These are phyloP conservation scores for Fusarium lateritium DNA, from an alignment of 2,329 filamentous ascomycete genomes.

Conservation along the genomic window DNA sequence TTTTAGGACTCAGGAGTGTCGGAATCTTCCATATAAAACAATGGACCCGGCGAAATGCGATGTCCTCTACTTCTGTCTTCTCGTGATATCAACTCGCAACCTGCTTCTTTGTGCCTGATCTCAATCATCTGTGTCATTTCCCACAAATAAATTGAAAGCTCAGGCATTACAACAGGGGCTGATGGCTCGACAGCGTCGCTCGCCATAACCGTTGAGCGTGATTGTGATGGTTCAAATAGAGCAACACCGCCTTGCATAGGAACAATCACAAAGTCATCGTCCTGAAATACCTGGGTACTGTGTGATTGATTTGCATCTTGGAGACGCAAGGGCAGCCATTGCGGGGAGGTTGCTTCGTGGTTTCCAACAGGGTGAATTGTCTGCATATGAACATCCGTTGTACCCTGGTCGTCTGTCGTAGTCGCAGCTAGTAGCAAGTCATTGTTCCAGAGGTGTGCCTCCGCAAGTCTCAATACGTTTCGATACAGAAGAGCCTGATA, in stretches of 20 bases:
- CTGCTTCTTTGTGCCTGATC: constrained; percentile 1
- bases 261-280: constrained; percentile 37
- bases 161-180: not conserved
- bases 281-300: constrained; percentile 28
- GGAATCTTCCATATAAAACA: too few relatives aligned
- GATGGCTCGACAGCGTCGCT: not conserved
- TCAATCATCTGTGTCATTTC: not conserved
- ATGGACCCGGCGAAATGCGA: not conserved
- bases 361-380: constrained; percentile 15
- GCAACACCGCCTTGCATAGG: constrained; percentile 24
- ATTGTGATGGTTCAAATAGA: constrained; percentile 13
- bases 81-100: not conserved
- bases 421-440: constrained; percentile 18
- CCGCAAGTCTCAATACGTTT: not conserved
- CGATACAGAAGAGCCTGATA: not conserved
- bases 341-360: not conserved
- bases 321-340: constrained; percentile 9
- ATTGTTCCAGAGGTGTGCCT: constrained; percentile 34
- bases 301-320: not conserved
- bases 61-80: not conserved
- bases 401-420: not conserved
- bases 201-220: not conserved
- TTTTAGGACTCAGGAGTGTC: not conserved
- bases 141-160: not conserved
- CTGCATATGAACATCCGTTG: constrained; percentile 3